A percentile compares a stretch with the other conserved stretches of the same genome.
phyloP scores from a whole-genome alignment of 208 protist genomes.

The Crithidia mellificae region DNA sequence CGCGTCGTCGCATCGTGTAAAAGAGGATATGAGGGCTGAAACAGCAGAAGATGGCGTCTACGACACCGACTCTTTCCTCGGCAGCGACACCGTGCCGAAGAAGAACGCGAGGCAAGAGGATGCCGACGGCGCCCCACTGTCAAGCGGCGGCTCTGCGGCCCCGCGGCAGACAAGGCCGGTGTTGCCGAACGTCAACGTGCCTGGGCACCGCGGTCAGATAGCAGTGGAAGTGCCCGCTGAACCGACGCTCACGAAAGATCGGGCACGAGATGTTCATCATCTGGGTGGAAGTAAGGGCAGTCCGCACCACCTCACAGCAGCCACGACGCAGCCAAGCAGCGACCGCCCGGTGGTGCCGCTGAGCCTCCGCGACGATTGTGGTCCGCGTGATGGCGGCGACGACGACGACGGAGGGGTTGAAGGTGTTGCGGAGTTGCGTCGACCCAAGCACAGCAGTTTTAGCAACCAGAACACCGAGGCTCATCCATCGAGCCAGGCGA shows the following conservation, averaged over 20 bases:
- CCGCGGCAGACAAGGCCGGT: too few species aligned
- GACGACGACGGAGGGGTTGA: not conserved
- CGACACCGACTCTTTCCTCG: constrained; percentile 22
- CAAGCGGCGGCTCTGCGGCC: not conserved
- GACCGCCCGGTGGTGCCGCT: constrained; percentile 30
- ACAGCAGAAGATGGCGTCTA: constrained; percentile 7
- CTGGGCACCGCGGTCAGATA: too few species aligned
- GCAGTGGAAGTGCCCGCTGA: too few species aligned
- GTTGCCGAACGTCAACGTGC: too few species aligned
- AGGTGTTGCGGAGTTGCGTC: too few species aligned
- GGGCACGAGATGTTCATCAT: too few species aligned
- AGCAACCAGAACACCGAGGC: not conserved
- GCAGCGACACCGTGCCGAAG: constrained; percentile 6
- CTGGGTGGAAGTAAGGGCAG: not conserved
- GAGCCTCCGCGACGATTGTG: constrained; percentile 14
- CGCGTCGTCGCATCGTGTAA: not conserved
- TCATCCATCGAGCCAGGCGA: too few species aligned
- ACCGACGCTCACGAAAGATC: too few species aligned
- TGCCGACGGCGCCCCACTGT: not conserved
- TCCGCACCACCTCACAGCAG: not conserved
- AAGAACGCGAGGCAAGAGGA: constrained; percentile 13
- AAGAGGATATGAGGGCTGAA: not conserved
- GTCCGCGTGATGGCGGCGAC: not conserved
- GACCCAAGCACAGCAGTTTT: too few species aligned
- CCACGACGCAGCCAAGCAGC: not conserved